Evolutionary conservation across 169 alveolate species (phyloP).

Genomic region (Hepatocystis sp.): DNA sequence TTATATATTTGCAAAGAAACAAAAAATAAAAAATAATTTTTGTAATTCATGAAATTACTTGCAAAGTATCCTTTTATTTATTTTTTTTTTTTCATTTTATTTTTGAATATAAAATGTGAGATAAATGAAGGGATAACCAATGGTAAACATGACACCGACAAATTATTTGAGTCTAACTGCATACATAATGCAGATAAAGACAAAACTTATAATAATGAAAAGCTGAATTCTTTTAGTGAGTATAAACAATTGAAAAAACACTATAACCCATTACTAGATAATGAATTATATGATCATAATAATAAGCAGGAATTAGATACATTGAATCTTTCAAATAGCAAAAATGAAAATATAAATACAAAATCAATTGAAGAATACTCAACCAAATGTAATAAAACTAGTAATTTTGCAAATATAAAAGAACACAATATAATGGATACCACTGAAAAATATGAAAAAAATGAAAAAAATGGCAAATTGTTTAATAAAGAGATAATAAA

Average conservation of each 20-base stretch:
- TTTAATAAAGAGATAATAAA: conserved; percentile 1
- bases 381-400: background rate
- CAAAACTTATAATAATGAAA: conserved; percentile 26
- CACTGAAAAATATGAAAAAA: background rate
- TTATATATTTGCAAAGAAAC: background rate
- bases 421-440: background rate
- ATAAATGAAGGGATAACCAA: conserved; percentile 4
- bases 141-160: conserved; percentile 4
- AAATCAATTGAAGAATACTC: conserved; percentile 10
- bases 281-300: conserved; percentile 16
- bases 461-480: conserved; percentile 1
- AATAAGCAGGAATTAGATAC: background rate
- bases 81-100: conserved; percentile 16
- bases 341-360: background rate
- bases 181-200: conserved; percentile 20
- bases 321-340: background rate
- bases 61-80: conserved; percentile 11
- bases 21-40: background rate
- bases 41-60: conserved; percentile 45
- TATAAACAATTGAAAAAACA: conserved; percentile 14
- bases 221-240: conserved; percentile 12
- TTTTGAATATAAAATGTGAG: conserved; percentile 46
- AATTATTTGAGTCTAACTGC: conserved; percentile 7
- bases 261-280: conserved; percentile 11
- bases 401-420: conserved; percentile 28